These are phyloP conservation scores for Agastache rugosa DNA, from an alignment of 257 asterid species.

Conservation along the genomic window DNA sequence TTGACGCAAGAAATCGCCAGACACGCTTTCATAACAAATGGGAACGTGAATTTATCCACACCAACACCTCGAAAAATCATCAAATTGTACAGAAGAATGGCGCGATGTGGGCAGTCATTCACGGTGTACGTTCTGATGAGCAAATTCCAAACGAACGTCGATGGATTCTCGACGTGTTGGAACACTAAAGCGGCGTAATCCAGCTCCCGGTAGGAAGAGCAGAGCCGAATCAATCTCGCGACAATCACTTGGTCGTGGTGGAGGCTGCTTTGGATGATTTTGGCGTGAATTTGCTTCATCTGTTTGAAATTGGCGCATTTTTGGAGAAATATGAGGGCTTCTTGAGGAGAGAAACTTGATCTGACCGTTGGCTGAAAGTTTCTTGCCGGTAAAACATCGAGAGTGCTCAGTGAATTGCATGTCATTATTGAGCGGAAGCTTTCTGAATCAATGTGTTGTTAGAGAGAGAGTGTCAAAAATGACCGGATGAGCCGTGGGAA, in stretches of 20 bases:
- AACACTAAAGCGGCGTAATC: constrained; percentile 52
- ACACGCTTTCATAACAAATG: constrained; percentile 66
- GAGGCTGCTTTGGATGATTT: constrained; percentile 47
- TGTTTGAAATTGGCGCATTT: constrained; percentile 55
- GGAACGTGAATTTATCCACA: constrained; percentile 61
- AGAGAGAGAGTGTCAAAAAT: neutral
- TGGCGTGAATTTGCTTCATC: constrained; percentile 56
- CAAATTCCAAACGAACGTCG: constrained; percentile 53
- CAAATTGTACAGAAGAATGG: constrained; percentile 49
- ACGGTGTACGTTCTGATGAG: constrained; percentile 52
- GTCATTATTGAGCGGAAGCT: constrained; percentile 40
- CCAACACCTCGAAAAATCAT: constrained; percentile 50
- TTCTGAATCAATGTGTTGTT: neutral
- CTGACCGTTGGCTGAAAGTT: constrained; percentile 26
- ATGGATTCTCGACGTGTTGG: constrained; percentile 44
- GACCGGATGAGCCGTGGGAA: neutral
- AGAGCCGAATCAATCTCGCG: constrained; percentile 53
- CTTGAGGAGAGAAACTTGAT: constrained; percentile 47
- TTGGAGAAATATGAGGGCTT: constrained; percentile 51
- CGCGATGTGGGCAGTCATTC: constrained; percentile 44
- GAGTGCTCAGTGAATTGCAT: constrained; percentile 44
- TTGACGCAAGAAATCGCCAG: constrained; percentile 44
- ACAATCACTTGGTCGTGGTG: constrained; percentile 41
- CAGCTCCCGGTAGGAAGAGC: constrained; percentile 48
- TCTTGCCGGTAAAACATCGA: constrained; percentile 44